Evolutionary conservation across 2,329 filamentous ascomycete species (phyloP).

Genomic region (Hirsutella thompsonii): DNA sequence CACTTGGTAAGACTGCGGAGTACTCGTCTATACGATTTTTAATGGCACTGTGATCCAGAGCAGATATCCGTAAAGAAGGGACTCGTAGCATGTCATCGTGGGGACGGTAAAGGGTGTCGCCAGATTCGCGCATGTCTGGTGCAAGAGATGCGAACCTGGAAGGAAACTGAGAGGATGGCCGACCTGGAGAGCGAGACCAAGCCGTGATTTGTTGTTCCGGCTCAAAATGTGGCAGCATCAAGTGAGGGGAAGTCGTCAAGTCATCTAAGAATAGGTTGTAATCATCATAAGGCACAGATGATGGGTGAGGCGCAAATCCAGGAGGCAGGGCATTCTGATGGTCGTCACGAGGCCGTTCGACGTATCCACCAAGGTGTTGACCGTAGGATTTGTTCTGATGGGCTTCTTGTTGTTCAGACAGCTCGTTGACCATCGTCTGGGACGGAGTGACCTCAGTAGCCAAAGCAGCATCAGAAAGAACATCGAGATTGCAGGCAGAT

Average conservation of each 20-base stretch:
- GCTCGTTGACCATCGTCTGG: slow-evolving; percentile 34
- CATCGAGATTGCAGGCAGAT: slow-evolving; percentile 42
- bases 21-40: slow-evolving; percentile 49
- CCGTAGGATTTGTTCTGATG: slow-evolving; percentile 37
- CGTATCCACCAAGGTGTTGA: slow-evolving; percentile 30
- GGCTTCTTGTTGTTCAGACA: slow-evolving; percentile 24
- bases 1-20: slow-evolving; percentile 42
- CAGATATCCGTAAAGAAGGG: slow-evolving; percentile 35
- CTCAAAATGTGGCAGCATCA: slow-evolving; percentile 41
- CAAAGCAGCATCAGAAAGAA: slow-evolving; percentile 46
- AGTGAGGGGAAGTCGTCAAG: slow-evolving; percentile 38
- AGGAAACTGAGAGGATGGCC: slow-evolving; percentile 37
- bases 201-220: slow-evolving; percentile 37
- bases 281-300: slow-evolving; percentile 33
- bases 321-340: slow-evolving; percentile 25
- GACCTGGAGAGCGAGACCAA: slow-evolving; percentile 34
- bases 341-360: slow-evolving; percentile 35
- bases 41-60: slow-evolving; percentile 40
- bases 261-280: slow-evolving; percentile 49
- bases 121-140: slow-evolving; percentile 34
- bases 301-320: slow-evolving; percentile 18
- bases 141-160: slow-evolving; percentile 41
- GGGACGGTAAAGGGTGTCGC: slow-evolving; percentile 11
- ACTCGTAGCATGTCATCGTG: slow-evolving; percentile 18
- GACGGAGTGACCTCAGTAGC: slow-evolving; percentile 42